Percentiles rank a stretch among this genome's conserved stretches.
Evolutionary conservation across 148 eudicot genomes (phyloP).

Genomic region (Vaccinium corymbosum): DNA sequence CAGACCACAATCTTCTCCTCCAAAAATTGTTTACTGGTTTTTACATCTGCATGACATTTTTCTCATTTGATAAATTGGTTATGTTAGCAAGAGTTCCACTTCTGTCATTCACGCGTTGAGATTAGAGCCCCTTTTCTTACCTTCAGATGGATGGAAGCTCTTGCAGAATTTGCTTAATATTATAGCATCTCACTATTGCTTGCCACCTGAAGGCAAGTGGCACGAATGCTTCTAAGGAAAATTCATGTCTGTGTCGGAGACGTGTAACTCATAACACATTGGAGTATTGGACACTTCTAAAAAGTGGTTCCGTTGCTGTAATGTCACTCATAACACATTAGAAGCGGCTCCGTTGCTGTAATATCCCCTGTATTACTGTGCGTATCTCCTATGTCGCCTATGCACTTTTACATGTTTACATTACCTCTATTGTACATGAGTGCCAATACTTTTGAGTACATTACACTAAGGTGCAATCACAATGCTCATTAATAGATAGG

Average conservation of each 20-base stretch:
- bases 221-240: neutral
- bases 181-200: neutral
- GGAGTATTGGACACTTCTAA: neutral
- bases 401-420: neutral
- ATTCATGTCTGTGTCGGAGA: neutral
- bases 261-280: neutral
- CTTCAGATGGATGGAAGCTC: neutral
- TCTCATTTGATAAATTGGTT: neutral
- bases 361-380: neutral
- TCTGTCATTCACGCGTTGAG: neutral
- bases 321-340: neutral
- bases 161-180: neutral
- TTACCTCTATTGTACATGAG: neutral
- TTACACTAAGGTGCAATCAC: neutral
- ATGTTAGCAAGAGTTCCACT: neutral
- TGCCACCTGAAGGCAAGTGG: conserved; percentile 5
- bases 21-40: too few species aligned
- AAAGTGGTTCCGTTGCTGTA: neutral
- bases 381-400: neutral
- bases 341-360: neutral
- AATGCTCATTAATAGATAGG: neutral
- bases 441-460: neutral
- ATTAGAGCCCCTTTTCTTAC: neutral
- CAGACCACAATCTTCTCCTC: neutral
- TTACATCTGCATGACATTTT: neutral